phyloP scores from a whole-genome alignment of 495 filamentous ascomycete genomes.

The Penicillium paxilli region DNA sequence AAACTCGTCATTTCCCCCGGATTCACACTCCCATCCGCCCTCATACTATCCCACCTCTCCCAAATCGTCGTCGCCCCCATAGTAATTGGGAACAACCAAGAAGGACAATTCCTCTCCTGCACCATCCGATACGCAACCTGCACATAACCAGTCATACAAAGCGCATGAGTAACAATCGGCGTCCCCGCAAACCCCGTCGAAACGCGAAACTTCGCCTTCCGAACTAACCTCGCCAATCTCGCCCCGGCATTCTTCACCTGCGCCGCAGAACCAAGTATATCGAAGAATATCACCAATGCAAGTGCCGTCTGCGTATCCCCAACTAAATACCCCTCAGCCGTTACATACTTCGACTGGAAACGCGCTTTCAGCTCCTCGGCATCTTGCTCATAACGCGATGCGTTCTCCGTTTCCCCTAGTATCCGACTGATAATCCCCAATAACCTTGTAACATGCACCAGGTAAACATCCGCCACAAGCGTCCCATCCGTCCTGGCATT shows the following conservation, averaged over 20 bases:
- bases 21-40: conserved; percentile 50
- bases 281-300: conserved; percentile 44
- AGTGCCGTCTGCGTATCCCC: conserved; percentile 52
- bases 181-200: conserved; percentile 58
- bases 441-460: conserved; percentile 45
- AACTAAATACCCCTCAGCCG: conserved; percentile 32
- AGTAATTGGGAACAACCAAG: conserved; percentile 52
- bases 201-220: conserved; percentile 36
- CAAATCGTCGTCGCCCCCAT: conserved; percentile 56
- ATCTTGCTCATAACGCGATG: conserved; percentile 51
- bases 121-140: conserved; percentile 38
- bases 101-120: conserved; percentile 38
- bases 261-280: conserved; percentile 34
- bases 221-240: conserved; percentile 34
- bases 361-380: conserved; percentile 25
- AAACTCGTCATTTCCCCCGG: conserved; percentile 56
- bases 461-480: conserved; percentile 53
- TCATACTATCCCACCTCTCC: conserved; percentile 58
- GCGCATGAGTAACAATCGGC: conserved; percentile 44
- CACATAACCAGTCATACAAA: conserved; percentile 35
- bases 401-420: conserved; percentile 74
- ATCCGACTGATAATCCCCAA: conserved; percentile 76
- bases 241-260: conserved; percentile 32
- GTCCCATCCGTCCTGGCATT: conserved; percentile 36
- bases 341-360: conserved; percentile 46